Evolutionary conservation across 2,329 filamentous ascomycete genomes (phyloP), one percentile per base, ranked within the genome.

Genomic region (Talaromyces rugulosus): DNA sequence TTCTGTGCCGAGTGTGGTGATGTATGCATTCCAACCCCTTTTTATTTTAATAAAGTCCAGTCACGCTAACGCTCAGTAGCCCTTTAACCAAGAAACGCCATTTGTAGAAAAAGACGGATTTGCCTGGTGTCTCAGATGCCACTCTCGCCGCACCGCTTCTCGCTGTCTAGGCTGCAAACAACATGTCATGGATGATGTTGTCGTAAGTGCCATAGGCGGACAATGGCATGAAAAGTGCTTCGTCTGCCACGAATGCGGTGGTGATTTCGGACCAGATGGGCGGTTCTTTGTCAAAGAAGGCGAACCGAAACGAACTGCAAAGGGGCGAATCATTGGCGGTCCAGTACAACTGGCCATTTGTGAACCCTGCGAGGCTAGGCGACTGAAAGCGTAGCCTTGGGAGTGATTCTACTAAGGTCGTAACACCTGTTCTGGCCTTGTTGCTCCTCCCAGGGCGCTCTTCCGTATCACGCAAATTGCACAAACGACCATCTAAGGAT

Each of bases 1-100:
- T 99, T 99, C 84, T 99, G 95, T 73, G 95, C 95, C 50, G 92
- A 99, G 81, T 99, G 95, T 74, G 95, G 95, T 67, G 94, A 99
- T 78, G 79, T 81, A 74, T 63, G 78, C 61, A 44, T 12, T 7
- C 28, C 11, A 27, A 23, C 33, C 33, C 51, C 40, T 31, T 12
- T 23, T n/a, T 27, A 36, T 34, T n/a, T 14, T 31, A 3, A 14
- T 11, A 14, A 23, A 23, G 12, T 1, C 9, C 18, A 27, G 30
- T 12, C 30, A 18, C 50, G n/a, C 60, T 58, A 56, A 62, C 55
- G 14, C 11, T 40, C 44, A 6, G 47, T 58, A 81, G 79, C 86
- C 86, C 0, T 89, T 89, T 67, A 82, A 84, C 65, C 76, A 80
- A 0, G 75, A 73, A 3, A 88, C 82, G 9, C 94, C 95, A 0